phyloP scores from a whole-genome alignment of 345 rosid genomes.

The Acer negundo region DNA sequence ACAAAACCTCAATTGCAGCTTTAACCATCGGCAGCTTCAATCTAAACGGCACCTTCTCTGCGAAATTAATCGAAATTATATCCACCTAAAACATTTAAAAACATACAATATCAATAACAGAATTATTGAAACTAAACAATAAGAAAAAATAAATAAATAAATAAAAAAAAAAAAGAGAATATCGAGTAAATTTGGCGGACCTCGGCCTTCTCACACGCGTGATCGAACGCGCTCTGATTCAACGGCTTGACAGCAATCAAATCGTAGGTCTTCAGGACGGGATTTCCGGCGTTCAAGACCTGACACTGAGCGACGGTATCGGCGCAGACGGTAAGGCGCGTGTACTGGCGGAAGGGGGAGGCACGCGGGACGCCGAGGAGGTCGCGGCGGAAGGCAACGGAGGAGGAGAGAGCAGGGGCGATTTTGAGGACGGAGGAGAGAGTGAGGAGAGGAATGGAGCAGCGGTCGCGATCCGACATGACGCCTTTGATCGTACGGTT shows the following conservation, averaged over 20 bases:
- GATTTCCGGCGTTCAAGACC: constrained; percentile 69
- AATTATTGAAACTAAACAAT: not conserved
- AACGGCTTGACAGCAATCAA: constrained; percentile 73
- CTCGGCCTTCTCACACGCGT: constrained; percentile 72
- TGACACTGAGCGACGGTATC: constrained; percentile 59
- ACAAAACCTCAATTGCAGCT: constrained; percentile 69
- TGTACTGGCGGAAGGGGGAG: constrained; percentile 86
- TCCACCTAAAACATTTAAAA: constrained; percentile 50
- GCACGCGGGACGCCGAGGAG: constrained; percentile 61
- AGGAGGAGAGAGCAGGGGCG: constrained; percentile 60
- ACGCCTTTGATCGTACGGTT: constrained; percentile 54
- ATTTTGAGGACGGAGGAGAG: constrained; percentile 61
- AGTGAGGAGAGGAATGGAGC: constrained; percentile 60
- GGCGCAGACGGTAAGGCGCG: constrained; percentile 70
- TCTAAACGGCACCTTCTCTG: constrained; percentile 64
- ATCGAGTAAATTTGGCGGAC: constrained; percentile 28
- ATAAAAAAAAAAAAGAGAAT: no score
- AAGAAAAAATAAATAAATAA: not conserved
- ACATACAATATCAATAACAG: not conserved
- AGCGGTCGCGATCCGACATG: constrained; percentile 61
- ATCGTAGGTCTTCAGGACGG: constrained; percentile 72
- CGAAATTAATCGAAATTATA: constrained; percentile 70
- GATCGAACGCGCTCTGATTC: constrained; percentile 67
- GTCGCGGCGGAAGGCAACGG: constrained; percentile 75
- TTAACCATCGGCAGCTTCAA: constrained; percentile 61